Evolutionary conservation across 257 asterid genomes (phyloP), one percentile per base, ranked within the genome.

Genomic region (Solanum microdontum): DNA sequence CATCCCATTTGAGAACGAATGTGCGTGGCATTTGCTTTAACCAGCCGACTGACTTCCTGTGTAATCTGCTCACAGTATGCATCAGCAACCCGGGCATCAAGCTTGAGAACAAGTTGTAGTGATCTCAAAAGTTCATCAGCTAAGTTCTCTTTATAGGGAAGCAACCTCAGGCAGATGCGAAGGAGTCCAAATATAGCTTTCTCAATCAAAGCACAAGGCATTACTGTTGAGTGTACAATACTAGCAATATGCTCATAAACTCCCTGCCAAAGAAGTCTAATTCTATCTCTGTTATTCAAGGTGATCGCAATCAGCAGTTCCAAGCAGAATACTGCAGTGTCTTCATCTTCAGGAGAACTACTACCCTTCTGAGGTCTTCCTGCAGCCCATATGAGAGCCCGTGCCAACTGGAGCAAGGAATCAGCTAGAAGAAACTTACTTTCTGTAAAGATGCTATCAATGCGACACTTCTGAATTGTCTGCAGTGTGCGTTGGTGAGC

Each of bases 401-500:
- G 94, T 40, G 98, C 98, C 34, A 95, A 96, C 93, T 96, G 99
- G 66, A 94, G 93, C 70, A 96, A 88, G 14, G 99, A 95, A 89
- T 96, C 98, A 36, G 98, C 93, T 66, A 91, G 92, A 80, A 96
- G 93, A 90, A 96, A 96, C 92, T 95, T 96, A 92, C 98, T 96
- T 85, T 95, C 99, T 1, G 98, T 95, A 88, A 96, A 96, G 88
- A 95, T 96, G 89, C 95, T 94, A 88, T 96, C 98, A 34, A 96
- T 95, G 86, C 93, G 98, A 85, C 99, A 96, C 90, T 94, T 96
- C 88, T 96, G 98, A 70, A 96, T 96, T 24, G 98, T 96, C 90
- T 94, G 98, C 82, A 96, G 96, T 1, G 99, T 95, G 86, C 98
- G 98, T 86, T 96, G 99, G 90, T 95, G 99, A 88, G 99, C 98